Evolutionary conservation across 2,329 filamentous ascomycete species (phyloP), one percentile per base, ranked within the genome.

Genomic region (Sclerotinia sclerotiorum): DNA sequence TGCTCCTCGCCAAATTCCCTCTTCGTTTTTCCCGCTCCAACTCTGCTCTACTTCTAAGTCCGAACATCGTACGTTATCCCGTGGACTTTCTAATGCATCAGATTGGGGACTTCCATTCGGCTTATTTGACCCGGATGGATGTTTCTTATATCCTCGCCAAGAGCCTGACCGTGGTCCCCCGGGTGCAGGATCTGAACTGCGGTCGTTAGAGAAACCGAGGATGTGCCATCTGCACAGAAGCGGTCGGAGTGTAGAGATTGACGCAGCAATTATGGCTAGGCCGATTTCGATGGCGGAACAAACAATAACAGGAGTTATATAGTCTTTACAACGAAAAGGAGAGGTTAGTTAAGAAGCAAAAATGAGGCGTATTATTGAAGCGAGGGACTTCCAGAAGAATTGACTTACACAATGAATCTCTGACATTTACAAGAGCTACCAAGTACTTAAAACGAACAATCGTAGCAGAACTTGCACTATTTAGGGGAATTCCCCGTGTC

Each of bases 381-480:
- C 19, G 2, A 24, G 11, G 15, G 1, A 6, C 13, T 13, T 49
- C 6, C n/a, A 2, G 2, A n/a, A 29, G 4, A 3, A 29, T 17
- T 1, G 44, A 67, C 64, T 67, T 67, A 67, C 64, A 67, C 4
- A 67, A 39, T 19, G 21, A 4, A 49, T 67, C 54, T 35, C 17
- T 42, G 29, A 42, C 3, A 10, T 48, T 35, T 13, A 21, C 3
- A 21, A 67, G 35, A 62, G 56, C 48, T 17, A 62, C 19, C 27
- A 67, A 21, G 21, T 46, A 67, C 32, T 35, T 62, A 8, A 67
- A 11, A 39, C 65, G 56, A 46, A 67, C 19, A 5, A 62, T 62
- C 15, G 65, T 67, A 46, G 56, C 56, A n/a, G 27, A 42, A 21
- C 65, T 67, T 29, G 65, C 65, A 32, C 65, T 67, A 46, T 29